These are phyloP conservation scores for Narthecium ossifragum DNA, from an alignment of 106 monocot species.

Conservation along the genomic window DNA sequence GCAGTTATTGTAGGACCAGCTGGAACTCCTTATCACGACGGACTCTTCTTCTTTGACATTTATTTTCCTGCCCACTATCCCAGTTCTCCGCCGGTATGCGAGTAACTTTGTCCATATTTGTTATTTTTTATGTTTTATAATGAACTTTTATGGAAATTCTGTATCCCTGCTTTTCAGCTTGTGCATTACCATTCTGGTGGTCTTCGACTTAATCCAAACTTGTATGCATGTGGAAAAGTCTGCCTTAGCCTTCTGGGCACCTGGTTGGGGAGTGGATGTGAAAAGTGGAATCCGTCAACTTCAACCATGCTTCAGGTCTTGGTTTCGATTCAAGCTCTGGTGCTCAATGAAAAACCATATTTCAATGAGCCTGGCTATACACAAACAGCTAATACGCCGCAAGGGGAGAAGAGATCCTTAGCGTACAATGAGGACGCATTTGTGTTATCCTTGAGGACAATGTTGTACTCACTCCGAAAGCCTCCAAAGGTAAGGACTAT, in stretches of 20 bases:
- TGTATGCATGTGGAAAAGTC: slow-evolving; percentile 29
- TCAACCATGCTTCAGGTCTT: slow-evolving; percentile 44
- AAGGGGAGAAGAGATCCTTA: slow-evolving; percentile 15
- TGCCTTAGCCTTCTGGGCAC: slow-evolving; percentile 45
- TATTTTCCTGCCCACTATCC: slow-evolving; percentile 28
- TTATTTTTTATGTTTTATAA: no score
- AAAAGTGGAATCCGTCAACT: slow-evolving; percentile 25
- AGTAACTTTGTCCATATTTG: neutral
- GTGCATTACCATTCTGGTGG: slow-evolving; percentile 36
- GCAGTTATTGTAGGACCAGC: slow-evolving; percentile 36
- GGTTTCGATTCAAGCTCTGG: slow-evolving; percentile 38
- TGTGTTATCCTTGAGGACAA: slow-evolving; percentile 30
- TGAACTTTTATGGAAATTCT: no score
- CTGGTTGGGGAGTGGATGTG: slow-evolving; percentile 29
- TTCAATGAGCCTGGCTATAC: slow-evolving; percentile 38
- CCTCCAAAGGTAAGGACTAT: slow-evolving; percentile 29
- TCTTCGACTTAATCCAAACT: slow-evolving; percentile 37
- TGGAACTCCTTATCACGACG: slow-evolving; percentile 49
- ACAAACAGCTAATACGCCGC: slow-evolving; percentile 6
- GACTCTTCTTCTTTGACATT: slow-evolving; percentile 45
- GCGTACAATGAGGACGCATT: slow-evolving; percentile 31
- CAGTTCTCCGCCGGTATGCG: slow-evolving; percentile 22
- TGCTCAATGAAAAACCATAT: slow-evolving; percentile 36
- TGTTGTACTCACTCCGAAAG: slow-evolving; percentile 22
- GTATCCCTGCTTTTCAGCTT: slow-evolving; percentile 21